These are phyloP conservation scores for Plasmodium chabaudi DNA, from an alignment of 169 alveolate genomes.

Conservation along the genomic window DNA sequence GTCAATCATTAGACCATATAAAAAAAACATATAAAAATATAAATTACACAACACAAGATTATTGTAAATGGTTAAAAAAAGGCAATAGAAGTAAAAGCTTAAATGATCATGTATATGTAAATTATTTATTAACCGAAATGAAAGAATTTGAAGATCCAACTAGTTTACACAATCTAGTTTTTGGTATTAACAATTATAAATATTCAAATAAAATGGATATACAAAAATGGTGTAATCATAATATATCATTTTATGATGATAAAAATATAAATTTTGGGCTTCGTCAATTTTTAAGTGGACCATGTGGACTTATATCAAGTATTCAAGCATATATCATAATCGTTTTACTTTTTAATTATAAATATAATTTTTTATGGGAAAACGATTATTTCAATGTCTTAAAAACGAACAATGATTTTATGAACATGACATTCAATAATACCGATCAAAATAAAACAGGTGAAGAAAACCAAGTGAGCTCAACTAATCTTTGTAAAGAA, in stretches of 20 bases:
- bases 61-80: constrained; percentile 66
- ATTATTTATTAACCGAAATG: constrained; percentile 65
- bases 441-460: neutral
- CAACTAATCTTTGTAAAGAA: neutral
- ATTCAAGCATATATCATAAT: constrained; percentile 80
- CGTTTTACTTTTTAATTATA: constrained; percentile 79
- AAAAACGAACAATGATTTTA: constrained; percentile 63
- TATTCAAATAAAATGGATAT: constrained; percentile 56
- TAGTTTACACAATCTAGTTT: constrained; percentile 68
- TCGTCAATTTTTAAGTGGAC: constrained; percentile 79
- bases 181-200: constrained; percentile 72
- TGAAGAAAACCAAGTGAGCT: neutral
- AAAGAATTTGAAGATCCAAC: constrained; percentile 30
- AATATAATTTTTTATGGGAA: constrained; percentile 73
- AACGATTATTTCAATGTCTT: constrained; percentile 56
- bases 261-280: constrained; percentile 80
- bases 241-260: constrained; percentile 74
- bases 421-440: constrained; percentile 18
- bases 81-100: constrained; percentile 63
- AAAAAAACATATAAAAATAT: constrained; percentile 35
- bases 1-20: constrained; percentile 50
- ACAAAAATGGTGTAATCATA: constrained; percentile 80
- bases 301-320: constrained; percentile 84
- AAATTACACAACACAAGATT: constrained; percentile 69
- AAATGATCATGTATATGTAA: constrained; percentile 69